Percentiles rank a stretch among this genome's conserved stretches.
Evolutionary conservation across 2,329 filamentous ascomycete genomes (phyloP).

Genomic region (Fusarium sp.): DNA sequence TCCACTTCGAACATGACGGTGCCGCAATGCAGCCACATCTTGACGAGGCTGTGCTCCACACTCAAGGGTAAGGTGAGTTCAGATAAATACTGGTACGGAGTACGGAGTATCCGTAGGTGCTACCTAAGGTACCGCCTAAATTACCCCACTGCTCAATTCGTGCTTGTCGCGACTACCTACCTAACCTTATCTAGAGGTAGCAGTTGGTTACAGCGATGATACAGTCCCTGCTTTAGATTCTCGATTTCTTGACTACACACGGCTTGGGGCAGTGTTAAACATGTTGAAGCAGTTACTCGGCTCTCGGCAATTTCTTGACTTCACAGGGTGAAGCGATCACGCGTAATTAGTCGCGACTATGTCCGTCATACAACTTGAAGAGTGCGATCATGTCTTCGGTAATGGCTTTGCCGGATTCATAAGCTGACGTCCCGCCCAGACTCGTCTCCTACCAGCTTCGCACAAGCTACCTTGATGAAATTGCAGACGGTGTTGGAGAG

Average conservation of each 20-base stretch:
- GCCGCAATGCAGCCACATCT: slow-evolving; percentile 34
- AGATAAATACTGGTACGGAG: background rate
- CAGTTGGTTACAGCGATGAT: background rate
- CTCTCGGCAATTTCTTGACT: background rate
- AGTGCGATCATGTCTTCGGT: slow-evolving; percentile 42
- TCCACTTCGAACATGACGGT: slow-evolving; percentile 28
- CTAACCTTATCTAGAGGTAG: background rate
- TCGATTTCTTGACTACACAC: background rate
- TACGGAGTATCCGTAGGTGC: background rate
- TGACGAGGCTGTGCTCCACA: slow-evolving; percentile 33
- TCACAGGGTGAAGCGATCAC: slow-evolving; percentile 3
- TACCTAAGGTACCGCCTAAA: background rate
- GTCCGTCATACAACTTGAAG: slow-evolving; percentile 54
- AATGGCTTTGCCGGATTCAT: background rate
- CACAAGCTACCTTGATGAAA: slow-evolving; percentile 80
- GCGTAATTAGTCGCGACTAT: slow-evolving; percentile 37
- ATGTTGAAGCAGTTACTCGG: slow-evolving; percentile 27
- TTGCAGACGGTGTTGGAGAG: slow-evolving; percentile 86
- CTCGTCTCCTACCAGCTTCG: slow-evolving; percentile 86
- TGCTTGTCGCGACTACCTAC: slow-evolving; percentile 6
- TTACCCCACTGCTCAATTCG: slow-evolving; percentile 10
- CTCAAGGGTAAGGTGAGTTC: background rate
- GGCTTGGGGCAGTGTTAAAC: slow-evolving; percentile 4
- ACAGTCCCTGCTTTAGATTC: slow-evolving; percentile 6
- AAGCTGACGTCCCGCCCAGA: slow-evolving; percentile 55